A percentile compares a stretch with the other conserved stretches of the same genome.
Conservation (phyloP, 2,329 filamentous ascomycete species). For the Parastagonospora nodorum region DNA sequence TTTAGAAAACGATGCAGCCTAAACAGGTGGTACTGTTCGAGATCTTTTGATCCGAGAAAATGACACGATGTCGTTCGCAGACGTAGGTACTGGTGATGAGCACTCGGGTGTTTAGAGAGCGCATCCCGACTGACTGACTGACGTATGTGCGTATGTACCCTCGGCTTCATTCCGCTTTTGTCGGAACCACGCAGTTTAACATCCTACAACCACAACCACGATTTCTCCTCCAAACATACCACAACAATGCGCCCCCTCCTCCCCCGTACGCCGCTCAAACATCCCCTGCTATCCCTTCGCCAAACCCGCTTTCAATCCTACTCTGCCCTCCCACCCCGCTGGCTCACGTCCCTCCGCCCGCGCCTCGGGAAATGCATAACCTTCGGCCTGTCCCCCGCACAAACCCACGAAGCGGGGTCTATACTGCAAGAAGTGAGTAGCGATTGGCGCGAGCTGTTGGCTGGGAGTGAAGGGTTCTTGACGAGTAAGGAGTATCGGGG, state of each 20-base stretch:
- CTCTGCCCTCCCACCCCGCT: slow-evolving; percentile 58
- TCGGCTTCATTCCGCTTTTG: not conserved
- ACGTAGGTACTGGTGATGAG: no score
- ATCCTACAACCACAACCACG: not conserved
- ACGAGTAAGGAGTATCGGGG: slow-evolving; percentile 66
- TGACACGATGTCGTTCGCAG: not conserved
- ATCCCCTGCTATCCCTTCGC: slow-evolving; percentile 10
- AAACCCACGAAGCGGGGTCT: slow-evolving; percentile 62
- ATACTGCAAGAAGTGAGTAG: slow-evolving; percentile 65
- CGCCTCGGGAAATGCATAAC: slow-evolving; percentile 76
- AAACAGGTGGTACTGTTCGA: no score
- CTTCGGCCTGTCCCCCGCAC: slow-evolving; percentile 68
- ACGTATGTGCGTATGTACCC: slow-evolving; percentile 1
- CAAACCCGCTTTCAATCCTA: slow-evolving; percentile 8
- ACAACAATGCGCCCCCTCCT: not conserved
- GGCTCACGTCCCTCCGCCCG: slow-evolving; percentile 70
- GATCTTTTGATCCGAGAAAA: no score
- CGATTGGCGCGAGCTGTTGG: slow-evolving; percentile 74
- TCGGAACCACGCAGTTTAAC: no score
- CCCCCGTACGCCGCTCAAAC: slow-evolving; percentile 3
- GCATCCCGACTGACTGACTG: not conserved
- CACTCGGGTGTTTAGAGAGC: not conserved
- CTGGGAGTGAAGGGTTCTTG: slow-evolving; percentile 76
- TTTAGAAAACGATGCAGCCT: no score
- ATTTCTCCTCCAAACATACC: no score